These are phyloP conservation scores for Podila horticola DNA, from an alignment of 192 early-diverging fungal genomes.

Conservation along the genomic window DNA sequence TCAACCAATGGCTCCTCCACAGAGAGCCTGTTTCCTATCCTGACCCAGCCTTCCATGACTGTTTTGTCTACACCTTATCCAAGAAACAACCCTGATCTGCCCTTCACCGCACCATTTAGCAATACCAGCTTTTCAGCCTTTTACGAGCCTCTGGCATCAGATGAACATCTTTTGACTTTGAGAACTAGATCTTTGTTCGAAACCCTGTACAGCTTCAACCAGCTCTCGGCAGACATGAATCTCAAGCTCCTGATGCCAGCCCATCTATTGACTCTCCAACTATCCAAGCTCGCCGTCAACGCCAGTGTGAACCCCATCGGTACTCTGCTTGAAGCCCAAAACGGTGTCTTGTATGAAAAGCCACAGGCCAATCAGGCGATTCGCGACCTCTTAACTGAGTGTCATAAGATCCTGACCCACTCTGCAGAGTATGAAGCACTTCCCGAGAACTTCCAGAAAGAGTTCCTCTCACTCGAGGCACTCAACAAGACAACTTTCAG, in stretches of 20 bases:
- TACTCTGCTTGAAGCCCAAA: conserved; percentile 63
- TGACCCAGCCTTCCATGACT: background rate
- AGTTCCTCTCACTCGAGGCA: conserved; percentile 45
- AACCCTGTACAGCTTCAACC: conserved; percentile 14
- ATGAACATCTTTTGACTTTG: conserved; percentile 8
- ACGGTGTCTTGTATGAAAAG: conserved; percentile 58
- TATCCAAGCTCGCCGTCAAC: conserved; percentile 73
- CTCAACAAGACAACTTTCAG: conserved; percentile 60
- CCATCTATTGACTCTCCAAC: conserved; percentile 31
- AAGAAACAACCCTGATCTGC: background rate
- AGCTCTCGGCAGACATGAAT: conserved; percentile 57
- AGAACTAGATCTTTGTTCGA: conserved; percentile 32
- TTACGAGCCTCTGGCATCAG: conserved; percentile 24
- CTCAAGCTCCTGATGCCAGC: conserved; percentile 48
- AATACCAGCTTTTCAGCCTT: conserved; percentile 30
- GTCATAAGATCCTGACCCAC: conserved; percentile 36
- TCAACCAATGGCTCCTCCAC: conserved; percentile 21
- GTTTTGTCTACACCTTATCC: conserved; percentile 21
- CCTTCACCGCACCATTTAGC: conserved; percentile 37
- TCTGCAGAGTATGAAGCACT: conserved; percentile 45
- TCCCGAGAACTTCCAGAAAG: conserved; percentile 49
- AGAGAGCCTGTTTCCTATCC: conserved; percentile 6
- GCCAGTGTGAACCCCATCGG: conserved; percentile 73
- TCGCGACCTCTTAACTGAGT: conserved; percentile 33
- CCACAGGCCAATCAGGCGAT: conserved; percentile 21